phyloP scores from a whole-genome alignment of 1,284 basidiomycete genomes.

The Boletus calvinii region DNA sequence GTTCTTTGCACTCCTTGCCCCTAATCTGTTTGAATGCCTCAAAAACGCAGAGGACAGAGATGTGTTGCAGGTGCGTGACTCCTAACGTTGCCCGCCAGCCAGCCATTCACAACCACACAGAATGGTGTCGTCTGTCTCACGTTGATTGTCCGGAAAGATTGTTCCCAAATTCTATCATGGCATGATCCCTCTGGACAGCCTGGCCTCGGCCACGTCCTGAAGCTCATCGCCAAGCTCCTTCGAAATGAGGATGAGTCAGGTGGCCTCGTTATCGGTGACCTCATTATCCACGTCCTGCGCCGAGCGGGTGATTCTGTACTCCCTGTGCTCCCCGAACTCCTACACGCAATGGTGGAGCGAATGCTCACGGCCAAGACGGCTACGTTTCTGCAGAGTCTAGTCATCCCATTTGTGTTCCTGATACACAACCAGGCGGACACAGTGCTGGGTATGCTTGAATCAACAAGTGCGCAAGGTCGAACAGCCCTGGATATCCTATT shows the following conservation, averaged over 20 bases:
- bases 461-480: slow-evolving; percentile 54
- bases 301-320: slow-evolving; percentile 74
- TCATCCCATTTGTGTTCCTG: slow-evolving; percentile 92
- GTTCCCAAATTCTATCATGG: slow-evolving; percentile 77
- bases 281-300: slow-evolving; percentile 90
- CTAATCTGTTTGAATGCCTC: slow-evolving; percentile 71
- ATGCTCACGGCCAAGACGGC: slow-evolving; percentile 85
- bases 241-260: slow-evolving; percentile 82
- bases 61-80: slow-evolving; percentile 66
- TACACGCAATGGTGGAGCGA: slow-evolving; percentile 80
- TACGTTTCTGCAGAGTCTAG: slow-evolving; percentile 86
- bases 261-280: slow-evolving; percentile 89
- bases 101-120: slow-evolving; percentile 39
- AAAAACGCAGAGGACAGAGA: slow-evolving; percentile 76
- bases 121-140: slow-evolving; percentile 84
- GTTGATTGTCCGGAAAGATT: slow-evolving; percentile 84
- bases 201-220: slow-evolving; percentile 74
- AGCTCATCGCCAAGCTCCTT: slow-evolving; percentile 74
- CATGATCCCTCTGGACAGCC: slow-evolving; percentile 61
- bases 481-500: slow-evolving; percentile 79
- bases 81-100: neutral
- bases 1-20: slow-evolving; percentile 73
- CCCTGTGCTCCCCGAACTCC: slow-evolving; percentile 81
- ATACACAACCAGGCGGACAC: slow-evolving; percentile 81
- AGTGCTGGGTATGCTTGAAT: slow-evolving; percentile 73